phyloP scores from a whole-genome alignment of 495 filamentous ascomycete species.

The Trichoderma asperelloides region DNA sequence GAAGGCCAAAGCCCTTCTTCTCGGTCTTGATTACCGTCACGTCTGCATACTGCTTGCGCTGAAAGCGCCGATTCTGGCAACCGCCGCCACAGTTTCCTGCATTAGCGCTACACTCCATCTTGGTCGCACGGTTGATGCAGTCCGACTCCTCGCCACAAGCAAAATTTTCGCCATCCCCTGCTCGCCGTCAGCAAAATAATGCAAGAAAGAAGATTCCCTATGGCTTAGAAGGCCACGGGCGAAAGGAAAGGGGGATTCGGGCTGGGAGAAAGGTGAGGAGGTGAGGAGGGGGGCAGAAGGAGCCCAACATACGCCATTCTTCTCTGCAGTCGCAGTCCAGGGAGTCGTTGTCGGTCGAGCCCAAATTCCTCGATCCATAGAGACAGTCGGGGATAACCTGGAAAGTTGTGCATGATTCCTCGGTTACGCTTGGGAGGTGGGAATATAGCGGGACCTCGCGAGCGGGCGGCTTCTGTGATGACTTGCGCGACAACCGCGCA shows the following conservation, averaged over 20 bases:
- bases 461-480: constrained; percentile 58
- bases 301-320: constrained; percentile 78
- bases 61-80: constrained; percentile 94
- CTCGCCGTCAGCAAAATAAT: constrained; percentile 5
- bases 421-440: constrained; percentile 63
- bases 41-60: constrained; percentile 77
- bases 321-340: constrained; percentile 93
- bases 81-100: constrained; percentile 77
- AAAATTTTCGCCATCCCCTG: constrained; percentile 65
- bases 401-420: constrained; percentile 68
- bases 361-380: constrained; percentile 83
- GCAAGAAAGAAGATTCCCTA: constrained; percentile 11
- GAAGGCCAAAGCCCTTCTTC: constrained; percentile 91
- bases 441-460: constrained; percentile 56
- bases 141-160: constrained; percentile 96
- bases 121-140: constrained; percentile 96
- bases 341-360: constrained; percentile 78
- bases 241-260: background rate
- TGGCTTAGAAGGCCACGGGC: constrained; percentile 12
- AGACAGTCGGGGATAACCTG: constrained; percentile 70
- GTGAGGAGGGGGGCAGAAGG: constrained; percentile 11
- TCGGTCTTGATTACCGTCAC: constrained; percentile 95
- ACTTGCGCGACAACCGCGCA: constrained; percentile 64
- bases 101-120: constrained; percentile 85
- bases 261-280: background rate